Evolutionary conservation across 1,284 basidiomycete species (phyloP), one percentile per base, ranked within the genome.

Genomic region (Somion occarium): DNA sequence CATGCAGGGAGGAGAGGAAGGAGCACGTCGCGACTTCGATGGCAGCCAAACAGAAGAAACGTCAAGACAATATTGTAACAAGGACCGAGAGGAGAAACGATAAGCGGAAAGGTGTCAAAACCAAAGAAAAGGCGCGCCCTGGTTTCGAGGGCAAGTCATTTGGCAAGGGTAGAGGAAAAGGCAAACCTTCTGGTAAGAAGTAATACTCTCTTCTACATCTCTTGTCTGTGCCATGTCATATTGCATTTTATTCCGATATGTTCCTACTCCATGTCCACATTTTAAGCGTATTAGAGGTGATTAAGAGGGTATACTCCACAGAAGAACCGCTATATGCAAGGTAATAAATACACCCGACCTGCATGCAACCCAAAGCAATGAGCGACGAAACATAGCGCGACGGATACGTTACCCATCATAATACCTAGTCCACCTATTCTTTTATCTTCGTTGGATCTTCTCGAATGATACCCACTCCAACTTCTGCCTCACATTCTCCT

Each of bases 41-140:
- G 79, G 85, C 85, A 1, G 88, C 88, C 26, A 83, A 81, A 62
- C 85, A 91, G 69, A 92, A 93, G 74, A 97, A 96, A 70, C 78
- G 92, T 2, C 65, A 83, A 18, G 92, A 95, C 63, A 96, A 98
- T 64, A 88, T 97, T 58, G 88, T 90, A 0, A 79, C 78, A 68
- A 80, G 91, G 11, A 81, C 83, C 52, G 91, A 96, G 62, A 76
- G 87, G 34, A 78, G 78, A 65, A 87, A 83, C 56, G 89, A 92
- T 51, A 91, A 85, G 70, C 75, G 79, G 56, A 80, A 83, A 57
- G 84, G 88, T 1, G 68, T 75, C 62, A 77, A 80, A 67, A 58
- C 61, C 15, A 77, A 78, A 63, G 64, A 65, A n/a, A 91, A 91
- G 69, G 80, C 79, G 5, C 71, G 89, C 46, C 88, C 90, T 19